These are phyloP conservation scores for Triglochin maritima DNA, from an alignment of 106 monocot species.

Conservation along the genomic window DNA sequence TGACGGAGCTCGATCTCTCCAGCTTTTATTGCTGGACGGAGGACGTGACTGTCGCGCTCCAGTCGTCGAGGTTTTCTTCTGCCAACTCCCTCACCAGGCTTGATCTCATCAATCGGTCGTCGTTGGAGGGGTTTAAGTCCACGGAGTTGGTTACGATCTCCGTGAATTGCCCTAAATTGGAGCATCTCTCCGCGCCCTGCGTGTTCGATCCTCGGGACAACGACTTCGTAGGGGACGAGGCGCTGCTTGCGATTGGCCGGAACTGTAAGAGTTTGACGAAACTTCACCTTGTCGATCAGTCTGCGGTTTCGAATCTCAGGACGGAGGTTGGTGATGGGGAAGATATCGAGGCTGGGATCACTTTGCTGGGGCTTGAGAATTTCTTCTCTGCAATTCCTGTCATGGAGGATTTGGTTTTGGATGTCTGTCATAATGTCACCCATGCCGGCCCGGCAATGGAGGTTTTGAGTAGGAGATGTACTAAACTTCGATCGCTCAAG, in stretches of 20 bases:
- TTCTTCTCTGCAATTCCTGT: conserved; percentile 37
- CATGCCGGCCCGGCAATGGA: conserved; percentile 54
- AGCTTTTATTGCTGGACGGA: conserved; percentile 95
- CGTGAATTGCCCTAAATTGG: conserved; percentile 51
- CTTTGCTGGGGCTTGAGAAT: conserved; percentile 25
- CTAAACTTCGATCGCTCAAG: conserved; percentile 33
- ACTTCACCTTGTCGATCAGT: conserved; percentile 56
- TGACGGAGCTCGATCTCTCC: conserved; percentile 57
- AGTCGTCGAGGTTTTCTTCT: conserved; percentile 8
- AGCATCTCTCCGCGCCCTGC: conserved; percentile 38
- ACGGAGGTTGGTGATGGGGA: conserved; percentile 1
- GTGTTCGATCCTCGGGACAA: conserved; percentile 64
- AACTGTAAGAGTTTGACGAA: conserved; percentile 40
- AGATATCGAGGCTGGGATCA: conserved; percentile 33
- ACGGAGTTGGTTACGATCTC: conserved; percentile 37
- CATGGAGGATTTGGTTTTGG: conserved; percentile 54
- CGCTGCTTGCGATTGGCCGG: conserved; percentile 35
- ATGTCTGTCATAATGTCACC: conserved; percentile 40
- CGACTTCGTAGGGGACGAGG: conserved; percentile 35
- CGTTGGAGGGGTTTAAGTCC: conserved; percentile 56
- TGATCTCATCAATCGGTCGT: conserved; percentile 38
- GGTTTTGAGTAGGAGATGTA: conserved; percentile 32
- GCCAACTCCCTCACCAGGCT: conserved; percentile 26
- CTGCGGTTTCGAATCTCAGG: conserved; percentile 17
- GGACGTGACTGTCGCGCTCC: conserved; percentile 55